phyloP scores from a whole-genome alignment of 2,329 filamentous ascomycete species.

The Ceratocystis diversiconidia region DNA sequence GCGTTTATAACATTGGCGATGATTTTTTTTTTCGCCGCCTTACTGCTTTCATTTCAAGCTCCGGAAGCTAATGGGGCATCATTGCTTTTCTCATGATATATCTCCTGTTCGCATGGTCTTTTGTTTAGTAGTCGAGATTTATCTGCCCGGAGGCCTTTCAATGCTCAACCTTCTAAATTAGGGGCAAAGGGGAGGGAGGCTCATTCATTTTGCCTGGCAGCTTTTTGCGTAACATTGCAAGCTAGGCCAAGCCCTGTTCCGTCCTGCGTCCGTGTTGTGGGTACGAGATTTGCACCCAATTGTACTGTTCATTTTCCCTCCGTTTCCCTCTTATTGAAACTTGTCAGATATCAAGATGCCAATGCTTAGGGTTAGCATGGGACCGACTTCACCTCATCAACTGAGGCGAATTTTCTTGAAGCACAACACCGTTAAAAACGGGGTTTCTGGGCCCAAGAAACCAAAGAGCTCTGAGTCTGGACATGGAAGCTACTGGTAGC shows the following conservation, averaged over 20 bases:
- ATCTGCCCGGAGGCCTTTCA: background rate
- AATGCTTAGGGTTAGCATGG: background rate
- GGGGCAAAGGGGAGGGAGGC: background rate
- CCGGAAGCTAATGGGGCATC: background rate
- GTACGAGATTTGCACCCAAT: background rate
- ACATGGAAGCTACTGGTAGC: no score
- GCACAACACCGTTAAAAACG: background rate
- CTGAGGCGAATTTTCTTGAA: background rate
- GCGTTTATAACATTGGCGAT: background rate
- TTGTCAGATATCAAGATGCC: background rate
- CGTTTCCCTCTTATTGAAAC: background rate
- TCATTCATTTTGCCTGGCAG: background rate
- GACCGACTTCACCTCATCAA: background rate
- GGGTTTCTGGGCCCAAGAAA: no score
- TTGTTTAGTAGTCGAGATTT: background rate
- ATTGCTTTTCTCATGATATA: background rate
- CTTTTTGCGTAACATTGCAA: slow-evolving; percentile 4
- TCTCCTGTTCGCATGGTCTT: background rate
- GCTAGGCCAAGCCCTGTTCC: background rate
- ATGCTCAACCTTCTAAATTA: background rate
- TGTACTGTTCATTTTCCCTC: background rate
- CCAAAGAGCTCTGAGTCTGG: no score
- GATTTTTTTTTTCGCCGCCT: background rate
- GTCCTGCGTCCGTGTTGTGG: background rate
- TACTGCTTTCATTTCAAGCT: background rate